Percentiles rank a stretch among this genome's conserved stretches.
Evolutionary conservation across 176 grass and related monocot genomes (phyloP).

Genomic region (Luzula sylvatica): DNA sequence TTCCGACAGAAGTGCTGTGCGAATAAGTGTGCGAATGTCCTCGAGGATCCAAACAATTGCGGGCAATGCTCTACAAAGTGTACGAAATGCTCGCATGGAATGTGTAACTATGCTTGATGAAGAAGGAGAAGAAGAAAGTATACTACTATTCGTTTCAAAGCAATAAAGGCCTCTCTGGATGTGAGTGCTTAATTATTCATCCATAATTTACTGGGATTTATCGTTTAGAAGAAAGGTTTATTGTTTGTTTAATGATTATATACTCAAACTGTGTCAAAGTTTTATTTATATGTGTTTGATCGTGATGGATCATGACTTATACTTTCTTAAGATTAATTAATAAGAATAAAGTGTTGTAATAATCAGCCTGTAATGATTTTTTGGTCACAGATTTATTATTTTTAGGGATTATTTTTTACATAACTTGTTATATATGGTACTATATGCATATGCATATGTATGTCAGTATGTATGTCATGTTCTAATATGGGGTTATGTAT

Average conservation of each 20-base stretch:
- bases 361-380: constrained; percentile 1
- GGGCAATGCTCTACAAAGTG: constrained; percentile 14
- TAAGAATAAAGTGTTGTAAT: constrained; percentile 24
- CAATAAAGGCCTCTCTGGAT: constrained; percentile 10
- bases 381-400: constrained; percentile 8
- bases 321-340: constrained; percentile 12
- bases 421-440: constrained; percentile 5
- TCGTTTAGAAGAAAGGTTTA: not conserved
- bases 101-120: constrained; percentile 21
- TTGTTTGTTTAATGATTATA: constrained; percentile 10
- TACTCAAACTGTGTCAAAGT: constrained; percentile 3
- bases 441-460: too few relatives aligned
- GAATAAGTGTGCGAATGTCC: not conserved
- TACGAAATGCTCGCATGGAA: constrained; percentile 1
- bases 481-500: too few relatives aligned
- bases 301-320: not conserved
- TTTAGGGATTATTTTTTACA: constrained; percentile 17
- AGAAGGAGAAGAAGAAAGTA: not conserved
- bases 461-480: too few relatives aligned
- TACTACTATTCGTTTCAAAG: constrained; percentile 5
- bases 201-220: constrained; percentile 15
- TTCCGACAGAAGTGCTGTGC: constrained; percentile 1
- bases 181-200: constrained; percentile 21
- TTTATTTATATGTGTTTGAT: not conserved
- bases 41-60: not conserved